A percentile compares a stretch with the other conserved stretches of the same genome.
Conservation (phyloP, 306 rosid genomes). For the Fragaria nilgerrensis region DNA sequence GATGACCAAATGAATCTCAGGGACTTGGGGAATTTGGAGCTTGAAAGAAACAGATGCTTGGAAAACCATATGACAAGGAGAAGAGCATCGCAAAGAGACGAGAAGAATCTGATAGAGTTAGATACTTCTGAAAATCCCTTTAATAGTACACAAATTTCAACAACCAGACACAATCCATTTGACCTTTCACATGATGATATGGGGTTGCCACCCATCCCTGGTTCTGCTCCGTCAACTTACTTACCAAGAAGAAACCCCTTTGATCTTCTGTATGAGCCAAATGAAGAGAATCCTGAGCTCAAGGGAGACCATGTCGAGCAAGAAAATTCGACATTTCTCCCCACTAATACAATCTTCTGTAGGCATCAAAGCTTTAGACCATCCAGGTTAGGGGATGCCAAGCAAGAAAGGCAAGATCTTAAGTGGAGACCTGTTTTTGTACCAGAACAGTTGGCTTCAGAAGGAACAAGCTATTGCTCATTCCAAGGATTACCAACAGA, state of each 20-base stretch:
- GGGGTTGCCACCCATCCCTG: conserved; percentile 94
- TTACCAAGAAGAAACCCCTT: conserved; percentile 85
- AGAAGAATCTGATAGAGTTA: conserved; percentile 83
- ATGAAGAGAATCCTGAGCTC: conserved; percentile 80
- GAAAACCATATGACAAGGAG: conserved; percentile 85
- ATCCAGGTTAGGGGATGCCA: conserved; percentile 46
- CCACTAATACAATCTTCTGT: conserved; percentile 50
- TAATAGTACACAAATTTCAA: conserved; percentile 54
- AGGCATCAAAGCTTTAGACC: conserved; percentile 82
- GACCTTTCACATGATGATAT: conserved; percentile 54
- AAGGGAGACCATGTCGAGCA: conserved; percentile 63
- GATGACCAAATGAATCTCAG: conserved; percentile 85
- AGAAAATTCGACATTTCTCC: conserved; percentile 43
- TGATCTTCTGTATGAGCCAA: conserved; percentile 75
- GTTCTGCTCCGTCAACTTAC: conserved; percentile 86
- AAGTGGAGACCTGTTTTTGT: conserved; percentile 71
- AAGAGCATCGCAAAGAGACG: conserved; percentile 54
- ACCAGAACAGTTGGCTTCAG: conserved; percentile 57
- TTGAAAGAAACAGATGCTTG: conserved; percentile 82
- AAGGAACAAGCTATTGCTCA: conserved; percentile 61
- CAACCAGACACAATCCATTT: conserved; percentile 64
- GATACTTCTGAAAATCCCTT: conserved; percentile 57
- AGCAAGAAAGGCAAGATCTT: conserved; percentile 50
- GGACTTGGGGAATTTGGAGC: conserved; percentile 80
- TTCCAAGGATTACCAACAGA: conserved; percentile 70